Conservation (phyloP, 169 alveolate genomes). For the Cystoisospora suis region DNA sequence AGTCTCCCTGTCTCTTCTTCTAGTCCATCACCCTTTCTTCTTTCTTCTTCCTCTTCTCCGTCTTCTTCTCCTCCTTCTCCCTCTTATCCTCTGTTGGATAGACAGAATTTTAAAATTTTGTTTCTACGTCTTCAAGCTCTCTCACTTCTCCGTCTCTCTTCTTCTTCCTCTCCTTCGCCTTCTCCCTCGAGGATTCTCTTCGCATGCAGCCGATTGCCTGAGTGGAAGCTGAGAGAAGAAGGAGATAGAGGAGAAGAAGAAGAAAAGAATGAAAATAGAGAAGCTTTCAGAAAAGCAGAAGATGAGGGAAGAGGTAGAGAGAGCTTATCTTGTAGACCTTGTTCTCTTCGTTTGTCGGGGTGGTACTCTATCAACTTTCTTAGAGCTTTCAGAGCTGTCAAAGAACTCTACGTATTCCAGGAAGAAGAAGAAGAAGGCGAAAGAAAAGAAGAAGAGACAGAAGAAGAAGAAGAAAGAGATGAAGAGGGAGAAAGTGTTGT, state of each 20-base stretch:
- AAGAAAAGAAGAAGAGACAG: neutral
- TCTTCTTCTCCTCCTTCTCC: neutral
- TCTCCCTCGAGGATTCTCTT: neutral
- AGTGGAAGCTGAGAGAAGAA: neutral
- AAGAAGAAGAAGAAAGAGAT: neutral
- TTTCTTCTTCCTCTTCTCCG: neutral
- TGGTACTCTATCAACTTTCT: too few species aligned
- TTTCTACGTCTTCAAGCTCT: too few species aligned
- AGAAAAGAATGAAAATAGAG: neutral
- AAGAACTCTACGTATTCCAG: too few species aligned
- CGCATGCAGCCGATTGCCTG: slow-evolving; percentile 8
- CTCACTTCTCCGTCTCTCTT: too few species aligned
- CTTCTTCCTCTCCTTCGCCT: neutral
- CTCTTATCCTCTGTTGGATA: neutral
- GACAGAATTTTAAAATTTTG: too few species aligned
- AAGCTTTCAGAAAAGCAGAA: neutral
- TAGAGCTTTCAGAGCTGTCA: too few species aligned
- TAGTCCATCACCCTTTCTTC: neutral
- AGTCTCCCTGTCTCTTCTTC: neutral
- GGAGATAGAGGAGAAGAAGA: neutral
- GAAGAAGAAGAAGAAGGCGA: neutral
- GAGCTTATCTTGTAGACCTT: too few species aligned
- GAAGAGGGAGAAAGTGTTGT: too few species aligned
- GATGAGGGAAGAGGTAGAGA: neutral
- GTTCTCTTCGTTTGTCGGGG: too few species aligned